These are phyloP conservation scores for Anethum foeniculum DNA, from an alignment of 140 eudicot genomes.

Conservation along the genomic window DNA sequence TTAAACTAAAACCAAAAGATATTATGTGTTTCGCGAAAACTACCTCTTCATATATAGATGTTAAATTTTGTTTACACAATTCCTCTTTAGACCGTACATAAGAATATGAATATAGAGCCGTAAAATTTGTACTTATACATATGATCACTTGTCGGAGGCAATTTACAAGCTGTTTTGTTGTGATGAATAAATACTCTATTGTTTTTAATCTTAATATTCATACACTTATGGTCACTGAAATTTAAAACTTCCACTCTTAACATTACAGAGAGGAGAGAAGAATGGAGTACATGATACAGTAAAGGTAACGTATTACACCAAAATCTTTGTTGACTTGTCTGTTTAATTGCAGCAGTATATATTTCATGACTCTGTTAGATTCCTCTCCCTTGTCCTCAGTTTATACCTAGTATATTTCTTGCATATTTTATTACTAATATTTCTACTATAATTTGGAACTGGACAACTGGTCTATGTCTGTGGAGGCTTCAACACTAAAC, in stretches of 20 bases:
- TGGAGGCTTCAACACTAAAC: not conserved
- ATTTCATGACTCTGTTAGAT: not conserved
- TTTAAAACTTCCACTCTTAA: too few relatives aligned
- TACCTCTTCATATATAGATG: not conserved
- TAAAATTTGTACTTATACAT: too few relatives aligned
- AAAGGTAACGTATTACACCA: not conserved
- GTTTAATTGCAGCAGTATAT: not conserved
- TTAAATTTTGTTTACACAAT: not conserved
- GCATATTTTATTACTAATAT: not conserved
- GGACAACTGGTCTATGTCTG: not conserved
- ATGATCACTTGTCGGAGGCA: not conserved
- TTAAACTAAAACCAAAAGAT: not conserved
- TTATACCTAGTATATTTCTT: not conserved
- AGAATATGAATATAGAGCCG: not conserved
- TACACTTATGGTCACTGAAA: not conserved
- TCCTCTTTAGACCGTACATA: too few relatives aligned
- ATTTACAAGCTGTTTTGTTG: not conserved
- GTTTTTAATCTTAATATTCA: too few relatives aligned
- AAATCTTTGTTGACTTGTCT: not conserved
- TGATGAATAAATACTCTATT: too few relatives aligned
- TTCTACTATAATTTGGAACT: not conserved
- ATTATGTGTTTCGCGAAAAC: not conserved
- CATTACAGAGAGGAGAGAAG: not conserved
- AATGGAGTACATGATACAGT: not conserved
- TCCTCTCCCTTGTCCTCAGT: not conserved